Evolutionary conservation across 2,329 filamentous ascomycete genomes (phyloP), one percentile per base, ranked within the genome.

Genomic region (Huntiella omanensis): DNA sequence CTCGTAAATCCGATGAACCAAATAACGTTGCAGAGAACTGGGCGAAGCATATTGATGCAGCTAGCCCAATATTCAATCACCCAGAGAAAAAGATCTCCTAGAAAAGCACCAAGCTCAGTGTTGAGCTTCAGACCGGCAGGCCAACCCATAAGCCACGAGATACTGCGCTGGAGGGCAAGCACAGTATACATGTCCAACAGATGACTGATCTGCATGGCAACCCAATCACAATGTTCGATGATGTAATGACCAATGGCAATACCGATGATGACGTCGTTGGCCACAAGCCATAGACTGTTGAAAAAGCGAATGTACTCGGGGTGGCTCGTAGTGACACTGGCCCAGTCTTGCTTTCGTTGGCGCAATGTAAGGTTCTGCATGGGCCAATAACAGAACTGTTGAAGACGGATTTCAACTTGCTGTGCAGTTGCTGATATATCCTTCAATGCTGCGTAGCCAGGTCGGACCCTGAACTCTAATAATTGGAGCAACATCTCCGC

Each of bases 381-480:
- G 2, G 91, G 92, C 87, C 88, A 96, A 60, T 98, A 98, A 62
- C 88, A 96, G 58, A 96, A 96, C 59, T 98, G 91, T 58, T 96
- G 86, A 16, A 98, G 70, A 4, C 91, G 82, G 53, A 98, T 95
- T 62, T 98, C 91, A 33, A 98, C 79, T 61, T 98, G 91, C 59
- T 98, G 91, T 17, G 91, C 91, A 0, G 88, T 96, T 11, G 91
- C 91, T 32, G 87, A 96, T 39, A 96, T 77, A 58, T 98, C 91
- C 59, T 96, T 96, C 47, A 98, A 64, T 1, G 91, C 91, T 36
- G 86, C 79, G 43, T 79, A 80, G 37, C 81, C 78, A 5, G 83
- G 81, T 40, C 80, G 75, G 17, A 77, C 70, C 33, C 85, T 77
- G 76, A 87, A 96, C 62, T 96, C 88, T 10, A 98, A 67, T 22